These are phyloP conservation scores for Saccharomycopsis lassenensis DNA, from an alignment of 805 yeast genomes.

Conservation along the genomic window DNA sequence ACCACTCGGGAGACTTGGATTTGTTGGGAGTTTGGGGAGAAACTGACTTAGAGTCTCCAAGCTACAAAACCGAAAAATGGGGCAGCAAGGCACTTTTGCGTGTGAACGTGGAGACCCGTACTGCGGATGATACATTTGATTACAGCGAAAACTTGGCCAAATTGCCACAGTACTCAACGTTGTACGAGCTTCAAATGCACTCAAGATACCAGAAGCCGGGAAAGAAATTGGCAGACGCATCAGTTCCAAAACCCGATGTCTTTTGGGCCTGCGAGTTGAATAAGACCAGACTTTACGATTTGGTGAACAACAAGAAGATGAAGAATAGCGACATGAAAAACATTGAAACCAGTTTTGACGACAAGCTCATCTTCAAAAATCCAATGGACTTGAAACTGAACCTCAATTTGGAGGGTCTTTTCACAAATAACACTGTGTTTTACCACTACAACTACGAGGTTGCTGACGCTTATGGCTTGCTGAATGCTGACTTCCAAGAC, in stretches of 20 bases:
- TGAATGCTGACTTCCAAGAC: constrained; percentile 4
- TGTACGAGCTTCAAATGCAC: constrained; percentile 12
- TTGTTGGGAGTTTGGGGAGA: constrained; percentile 32
- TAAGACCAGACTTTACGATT: not conserved
- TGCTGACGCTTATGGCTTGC: not conserved
- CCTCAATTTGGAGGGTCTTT: constrained; percentile 16
- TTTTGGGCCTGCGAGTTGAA: constrained; percentile 18
- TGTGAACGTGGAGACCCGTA: constrained; percentile 2
- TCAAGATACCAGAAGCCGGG: constrained; percentile 13
- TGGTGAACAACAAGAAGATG: not conserved
- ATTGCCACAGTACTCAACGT: too few relatives aligned
- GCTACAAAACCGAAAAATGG: constrained; percentile 28
- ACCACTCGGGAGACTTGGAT: constrained; percentile 6
- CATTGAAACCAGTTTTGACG: constrained; percentile 3
- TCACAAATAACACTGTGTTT: constrained; percentile 18
- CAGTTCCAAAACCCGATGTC: constrained; percentile 15
- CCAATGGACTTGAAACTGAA: constrained; percentile 14
- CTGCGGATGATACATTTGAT: not conserved
- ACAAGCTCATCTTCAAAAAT: constrained; percentile 11
- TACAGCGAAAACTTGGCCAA: too few relatives aligned
- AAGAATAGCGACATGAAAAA: constrained; percentile 5
- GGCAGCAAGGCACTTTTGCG: constrained; percentile 27
- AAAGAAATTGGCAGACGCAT: constrained; percentile 1
- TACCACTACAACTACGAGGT: constrained; percentile 11
- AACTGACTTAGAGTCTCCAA: constrained; percentile 34